Conservation (phyloP, 768 basidiomycete genomes). For the Boletus pseudo-olivaceus region DNA sequence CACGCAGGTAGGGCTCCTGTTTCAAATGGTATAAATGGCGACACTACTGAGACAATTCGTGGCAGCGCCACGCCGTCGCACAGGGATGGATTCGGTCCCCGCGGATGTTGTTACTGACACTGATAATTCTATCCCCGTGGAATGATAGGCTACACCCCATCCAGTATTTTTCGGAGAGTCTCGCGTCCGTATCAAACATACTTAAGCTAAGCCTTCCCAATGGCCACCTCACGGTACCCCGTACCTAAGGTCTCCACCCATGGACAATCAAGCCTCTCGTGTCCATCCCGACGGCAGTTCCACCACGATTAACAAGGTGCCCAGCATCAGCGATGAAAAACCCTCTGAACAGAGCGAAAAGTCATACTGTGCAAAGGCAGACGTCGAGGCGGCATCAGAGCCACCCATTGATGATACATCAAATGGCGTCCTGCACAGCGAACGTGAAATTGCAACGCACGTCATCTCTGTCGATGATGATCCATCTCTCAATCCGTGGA, state of each 20-base stretch:
- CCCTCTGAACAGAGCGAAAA: conserved; percentile 7
- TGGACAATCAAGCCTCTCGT: not conserved
- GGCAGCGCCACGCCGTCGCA: not conserved
- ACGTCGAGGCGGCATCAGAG: conserved; percentile 28
- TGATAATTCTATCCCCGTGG: not conserved
- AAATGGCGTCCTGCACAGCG: conserved; percentile 33
- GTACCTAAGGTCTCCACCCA: not conserved
- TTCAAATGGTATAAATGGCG: not conserved
- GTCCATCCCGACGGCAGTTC: not conserved
- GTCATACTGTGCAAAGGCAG: conserved; percentile 25
- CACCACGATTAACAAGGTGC: not conserved
- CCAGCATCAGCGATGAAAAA: conserved; percentile 9
- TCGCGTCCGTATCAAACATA: not conserved
- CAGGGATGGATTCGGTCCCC: not conserved
- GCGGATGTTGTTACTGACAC: not conserved
- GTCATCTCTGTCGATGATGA: conserved; percentile 40
- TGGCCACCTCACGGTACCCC: not conserved
- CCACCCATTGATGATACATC: conserved; percentile 6
- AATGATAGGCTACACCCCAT: not conserved
- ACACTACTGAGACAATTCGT: not conserved
- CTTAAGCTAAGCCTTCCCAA: not conserved
- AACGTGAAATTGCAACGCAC: conserved; percentile 46
- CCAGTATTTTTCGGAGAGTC: not conserved
- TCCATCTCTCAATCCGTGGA: conserved; percentile 27
- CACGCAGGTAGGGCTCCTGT: not conserved